phyloP scores from a whole-genome alignment of 805 yeast genomes.

The Candida glaebosa region DNA sequence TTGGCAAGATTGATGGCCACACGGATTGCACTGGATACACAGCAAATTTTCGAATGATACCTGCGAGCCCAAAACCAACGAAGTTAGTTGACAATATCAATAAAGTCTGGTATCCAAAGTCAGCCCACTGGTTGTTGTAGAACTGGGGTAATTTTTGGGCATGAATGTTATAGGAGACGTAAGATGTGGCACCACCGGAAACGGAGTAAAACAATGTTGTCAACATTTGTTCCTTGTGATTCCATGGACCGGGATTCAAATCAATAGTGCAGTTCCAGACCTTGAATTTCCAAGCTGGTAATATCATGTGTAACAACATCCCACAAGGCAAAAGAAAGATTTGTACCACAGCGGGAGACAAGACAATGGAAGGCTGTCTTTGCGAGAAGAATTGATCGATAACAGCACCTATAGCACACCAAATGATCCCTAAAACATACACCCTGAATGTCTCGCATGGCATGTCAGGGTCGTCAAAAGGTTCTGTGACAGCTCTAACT shows the following conservation, averaged over 20 bases:
- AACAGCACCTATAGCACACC: constrained; percentile 52
- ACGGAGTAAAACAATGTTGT: constrained; percentile 26
- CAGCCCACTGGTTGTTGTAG: constrained; percentile 26
- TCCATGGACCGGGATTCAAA: constrained; percentile 64
- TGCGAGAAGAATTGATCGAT: constrained; percentile 56
- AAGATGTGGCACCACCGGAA: constrained; percentile 11
- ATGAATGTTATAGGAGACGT: constrained; percentile 31
- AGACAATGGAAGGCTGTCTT: constrained; percentile 49
- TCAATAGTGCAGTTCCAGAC: constrained; percentile 32
- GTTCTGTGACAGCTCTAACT: constrained; percentile 62
- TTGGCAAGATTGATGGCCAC: constrained; percentile 29
- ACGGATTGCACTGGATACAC: constrained; percentile 24
- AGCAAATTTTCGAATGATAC: constrained; percentile 25
- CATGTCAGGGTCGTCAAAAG: constrained; percentile 47
- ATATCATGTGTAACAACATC: constrained; percentile 25
- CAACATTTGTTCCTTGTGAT: constrained; percentile 58
- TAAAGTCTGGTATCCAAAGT: constrained; percentile 24
- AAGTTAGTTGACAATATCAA: constrained; percentile 23
- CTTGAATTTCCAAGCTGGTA: constrained; percentile 41
- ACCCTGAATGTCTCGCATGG: constrained; percentile 55
- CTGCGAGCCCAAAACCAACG: constrained; percentile 31
- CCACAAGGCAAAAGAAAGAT: constrained; percentile 47
- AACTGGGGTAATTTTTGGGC: constrained; percentile 19
- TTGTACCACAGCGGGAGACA: constrained; percentile 43
- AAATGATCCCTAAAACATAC: constrained; percentile 49